A percentile compares a stretch with the other conserved stretches of the same genome.
Conservation (phyloP, 2,329 filamentous ascomycete genomes). For the Dissoconium aciculare region DNA sequence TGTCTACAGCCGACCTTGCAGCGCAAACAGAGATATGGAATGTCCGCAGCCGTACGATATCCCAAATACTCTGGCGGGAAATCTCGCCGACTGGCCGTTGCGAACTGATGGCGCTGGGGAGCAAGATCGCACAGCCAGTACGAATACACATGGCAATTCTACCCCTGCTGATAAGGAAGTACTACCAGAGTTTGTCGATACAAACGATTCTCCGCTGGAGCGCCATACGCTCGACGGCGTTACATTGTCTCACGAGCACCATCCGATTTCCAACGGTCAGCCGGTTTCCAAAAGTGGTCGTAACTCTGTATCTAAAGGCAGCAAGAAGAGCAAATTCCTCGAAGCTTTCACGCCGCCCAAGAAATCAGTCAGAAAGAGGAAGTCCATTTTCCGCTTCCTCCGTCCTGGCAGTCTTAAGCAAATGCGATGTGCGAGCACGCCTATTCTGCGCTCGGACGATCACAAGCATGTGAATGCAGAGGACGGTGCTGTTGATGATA, state of each 20-base stretch:
- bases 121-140: too few species aligned
- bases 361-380: conserved; percentile 15
- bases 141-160: too few species aligned
- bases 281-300: conserved; percentile 14
- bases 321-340: conserved; percentile 12
- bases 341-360: conserved; percentile 13
- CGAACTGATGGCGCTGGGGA: background rate
- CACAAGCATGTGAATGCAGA: too few species aligned
- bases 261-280: too few species aligned
- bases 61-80: conserved; percentile 4
- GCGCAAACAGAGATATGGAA: conserved; percentile 1
- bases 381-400: conserved; percentile 19
- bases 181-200: too few species aligned
- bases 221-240: too few species aligned
- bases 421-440: conserved; percentile 15
- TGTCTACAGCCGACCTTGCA: conserved; percentile 4
- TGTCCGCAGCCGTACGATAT: conserved; percentile 1
- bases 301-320: conserved; percentile 10
- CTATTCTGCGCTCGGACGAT: conserved; percentile 7
- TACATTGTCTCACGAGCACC: too few species aligned
- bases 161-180: too few species aligned
- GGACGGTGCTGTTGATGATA: conserved; percentile 3
- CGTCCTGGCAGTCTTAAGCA: conserved; percentile 14
- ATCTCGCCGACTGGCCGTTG: conserved; percentile 7
- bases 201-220: too few species aligned